Conservation (phyloP, 139 green algal genomes). For the Dunaliella primolecta region DNA sequence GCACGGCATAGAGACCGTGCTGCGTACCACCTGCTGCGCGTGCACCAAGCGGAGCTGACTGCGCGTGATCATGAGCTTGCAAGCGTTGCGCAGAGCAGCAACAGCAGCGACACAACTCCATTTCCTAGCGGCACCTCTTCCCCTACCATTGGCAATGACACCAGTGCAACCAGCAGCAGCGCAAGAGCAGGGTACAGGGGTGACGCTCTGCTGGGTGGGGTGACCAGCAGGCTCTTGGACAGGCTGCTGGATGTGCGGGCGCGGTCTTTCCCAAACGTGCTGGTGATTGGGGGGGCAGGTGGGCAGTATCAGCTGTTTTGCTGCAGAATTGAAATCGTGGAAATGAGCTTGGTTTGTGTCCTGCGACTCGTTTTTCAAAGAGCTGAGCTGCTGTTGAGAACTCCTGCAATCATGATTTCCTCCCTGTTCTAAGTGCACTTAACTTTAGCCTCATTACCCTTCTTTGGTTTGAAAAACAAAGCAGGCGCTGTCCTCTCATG, state of each 20-base stretch:
- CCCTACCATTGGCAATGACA: not conserved
- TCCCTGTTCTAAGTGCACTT: too few species aligned
- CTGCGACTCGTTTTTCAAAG: too few species aligned
- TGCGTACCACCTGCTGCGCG: conserved; percentile 22
- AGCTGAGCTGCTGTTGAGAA: too few species aligned
- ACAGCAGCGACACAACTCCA: too few species aligned
- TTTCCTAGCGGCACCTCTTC: too few species aligned
- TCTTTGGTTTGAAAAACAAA: too few species aligned
- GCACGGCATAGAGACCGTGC: conserved; percentile 60
- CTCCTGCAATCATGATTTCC: too few species aligned
- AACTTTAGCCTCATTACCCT: too few species aligned
- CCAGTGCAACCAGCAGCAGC: not conserved
- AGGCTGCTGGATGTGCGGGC: conserved; percentile 74
- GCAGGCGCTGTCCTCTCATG: too few species aligned
- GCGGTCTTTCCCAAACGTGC: conserved; percentile 52
- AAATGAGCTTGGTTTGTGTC: too few species aligned
- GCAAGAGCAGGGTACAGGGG: not conserved
- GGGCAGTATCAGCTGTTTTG: not conserved
- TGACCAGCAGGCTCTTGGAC: conserved; percentile 73
- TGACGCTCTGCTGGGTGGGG: conserved; percentile 48
- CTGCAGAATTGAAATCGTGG: not conserved
- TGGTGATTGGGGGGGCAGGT: conserved; percentile 70
- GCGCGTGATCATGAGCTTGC: too few species aligned
- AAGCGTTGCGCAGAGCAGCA: too few species aligned
- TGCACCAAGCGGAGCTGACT: not conserved